Base-by-base conservation (phyloP, 768 basidiomycete species). In the Auricularia sp. region DNA sequence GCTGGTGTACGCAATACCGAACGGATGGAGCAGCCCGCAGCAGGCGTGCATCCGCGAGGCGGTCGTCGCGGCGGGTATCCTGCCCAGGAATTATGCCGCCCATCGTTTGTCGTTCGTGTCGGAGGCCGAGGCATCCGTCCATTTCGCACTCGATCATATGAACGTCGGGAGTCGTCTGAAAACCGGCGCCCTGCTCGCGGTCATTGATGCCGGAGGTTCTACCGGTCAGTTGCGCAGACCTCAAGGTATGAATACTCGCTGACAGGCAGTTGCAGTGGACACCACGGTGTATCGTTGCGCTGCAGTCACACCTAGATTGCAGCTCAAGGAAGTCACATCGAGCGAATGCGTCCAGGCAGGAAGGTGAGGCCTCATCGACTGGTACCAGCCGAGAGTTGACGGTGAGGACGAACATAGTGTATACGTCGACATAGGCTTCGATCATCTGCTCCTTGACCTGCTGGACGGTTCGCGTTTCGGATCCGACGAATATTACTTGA, bases 101-200 rank as follows among this genome's bases (percentile, higher is more conserved):
- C 74, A 77, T 66, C 76, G 77, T 14, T 70, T 83, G 21, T 72
- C 74, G 29, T 80, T 83, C 34, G 78, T 83, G 12, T 78, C 79
- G 0, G 83, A 84, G 64, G 83, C 81, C 36, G 83, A 84, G 68
- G 83, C 83, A 0, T 79, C 78, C 70, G 69, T 83, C 11, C 81
- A 83, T 67, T 83, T 74, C 63, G 80, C 79, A 51, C 65, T 83
- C 61, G 73, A 73, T 5, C 75, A 74, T 61, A 35, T 35, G 29
- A 34, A 34, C 23, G 23, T 59, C 29, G 54, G 14, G 0, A 23
- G 14, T 29, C 23, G 56, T 6, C 23, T 59, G 23, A 29, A 11
- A 10, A 29, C 23, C 1, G 56, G 56, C 56, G 6, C 23, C 23
- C 11, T 35, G 5, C 23, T 59, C 14, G 56, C 34, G 11, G 56